These are phyloP conservation scores for Sutorius eximius DNA, from an alignment of 1,284 basidiomycete genomes.

Conservation along the genomic window DNA sequence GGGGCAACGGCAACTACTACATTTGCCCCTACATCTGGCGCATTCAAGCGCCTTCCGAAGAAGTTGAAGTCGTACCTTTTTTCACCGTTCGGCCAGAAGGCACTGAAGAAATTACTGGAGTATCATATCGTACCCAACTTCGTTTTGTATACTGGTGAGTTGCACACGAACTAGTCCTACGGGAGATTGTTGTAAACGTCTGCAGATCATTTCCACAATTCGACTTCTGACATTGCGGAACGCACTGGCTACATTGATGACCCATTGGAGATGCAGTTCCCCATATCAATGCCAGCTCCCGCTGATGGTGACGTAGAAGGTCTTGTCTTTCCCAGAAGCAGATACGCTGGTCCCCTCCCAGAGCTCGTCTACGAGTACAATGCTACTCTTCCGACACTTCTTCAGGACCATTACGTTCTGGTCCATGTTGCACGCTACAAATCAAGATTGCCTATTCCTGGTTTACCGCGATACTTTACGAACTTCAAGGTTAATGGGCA, in stretches of 20 bases:
- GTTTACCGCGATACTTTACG: slow-evolving; percentile 40
- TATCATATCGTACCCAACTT: slow-evolving; percentile 66
- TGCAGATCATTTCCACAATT: slow-evolving; percentile 25
- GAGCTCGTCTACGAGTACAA: slow-evolving; percentile 48
- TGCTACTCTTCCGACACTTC: slow-evolving; percentile 47
- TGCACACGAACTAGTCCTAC: background rate
- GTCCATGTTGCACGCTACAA: slow-evolving; percentile 49
- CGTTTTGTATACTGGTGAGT: slow-evolving; percentile 54
- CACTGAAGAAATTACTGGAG: slow-evolving; percentile 61
- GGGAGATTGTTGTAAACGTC: background rate
- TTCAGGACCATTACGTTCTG: slow-evolving; percentile 49
- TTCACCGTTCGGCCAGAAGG: slow-evolving; percentile 60
- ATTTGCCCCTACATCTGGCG: slow-evolving; percentile 66
- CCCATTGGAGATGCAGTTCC: background rate
- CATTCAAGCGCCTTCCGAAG: slow-evolving; percentile 58
- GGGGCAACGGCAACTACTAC: slow-evolving; percentile 58
- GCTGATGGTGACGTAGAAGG: background rate
- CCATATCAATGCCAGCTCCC: background rate
- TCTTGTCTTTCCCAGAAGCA: background rate
- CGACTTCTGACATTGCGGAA: slow-evolving; percentile 7
- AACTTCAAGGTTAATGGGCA: slow-evolving; percentile 55
- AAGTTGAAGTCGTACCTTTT: slow-evolving; percentile 64
- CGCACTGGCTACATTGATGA: background rate
- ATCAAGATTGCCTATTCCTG: slow-evolving; percentile 42
- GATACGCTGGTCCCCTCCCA: background rate